Conservation (phyloP, 306 rosid species). For the Dalbergia cultrata region DNA sequence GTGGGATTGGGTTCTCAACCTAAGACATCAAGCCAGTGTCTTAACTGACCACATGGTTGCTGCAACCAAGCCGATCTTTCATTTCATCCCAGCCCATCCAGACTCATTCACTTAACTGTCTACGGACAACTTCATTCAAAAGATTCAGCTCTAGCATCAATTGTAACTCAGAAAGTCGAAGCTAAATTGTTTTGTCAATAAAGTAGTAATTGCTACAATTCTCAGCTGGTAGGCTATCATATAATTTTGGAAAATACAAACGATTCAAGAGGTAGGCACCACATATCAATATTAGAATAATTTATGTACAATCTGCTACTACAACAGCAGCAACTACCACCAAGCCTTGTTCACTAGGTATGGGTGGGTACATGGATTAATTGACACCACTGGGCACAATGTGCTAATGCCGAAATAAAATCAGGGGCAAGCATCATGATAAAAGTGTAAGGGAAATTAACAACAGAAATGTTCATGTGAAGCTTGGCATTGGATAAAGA, state of each 20-base stretch:
- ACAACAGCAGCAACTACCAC: neutral
- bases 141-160: neutral
- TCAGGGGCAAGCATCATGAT: slow-evolving; percentile 27
- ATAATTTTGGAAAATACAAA: neutral
- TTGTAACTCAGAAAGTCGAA: slow-evolving; percentile 21
- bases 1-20: slow-evolving; percentile 25
- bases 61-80: slow-evolving; percentile 1
- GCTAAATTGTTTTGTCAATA: neutral
- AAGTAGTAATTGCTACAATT: slow-evolving; percentile 6
- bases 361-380: neutral
- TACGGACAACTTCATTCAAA: neutral
- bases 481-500: slow-evolving; percentile 32
- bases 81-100: slow-evolving; percentile 7
- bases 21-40: slow-evolving; percentile 6
- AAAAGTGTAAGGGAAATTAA: neutral
- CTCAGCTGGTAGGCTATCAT: slow-evolving; percentile 17
- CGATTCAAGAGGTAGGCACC: slow-evolving; percentile 13
- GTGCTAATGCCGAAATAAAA: slow-evolving; percentile 24
- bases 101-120: neutral
- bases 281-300: slow-evolving; percentile 6
- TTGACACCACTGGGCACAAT: neutral
- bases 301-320: slow-evolving; percentile 2
- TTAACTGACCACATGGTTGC: neutral
- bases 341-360: neutral
- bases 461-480: slow-evolving; percentile 1